Evolutionary conservation across 805 yeast species (phyloP).

Genomic region (Saccharomycopsis guyanensis): DNA sequence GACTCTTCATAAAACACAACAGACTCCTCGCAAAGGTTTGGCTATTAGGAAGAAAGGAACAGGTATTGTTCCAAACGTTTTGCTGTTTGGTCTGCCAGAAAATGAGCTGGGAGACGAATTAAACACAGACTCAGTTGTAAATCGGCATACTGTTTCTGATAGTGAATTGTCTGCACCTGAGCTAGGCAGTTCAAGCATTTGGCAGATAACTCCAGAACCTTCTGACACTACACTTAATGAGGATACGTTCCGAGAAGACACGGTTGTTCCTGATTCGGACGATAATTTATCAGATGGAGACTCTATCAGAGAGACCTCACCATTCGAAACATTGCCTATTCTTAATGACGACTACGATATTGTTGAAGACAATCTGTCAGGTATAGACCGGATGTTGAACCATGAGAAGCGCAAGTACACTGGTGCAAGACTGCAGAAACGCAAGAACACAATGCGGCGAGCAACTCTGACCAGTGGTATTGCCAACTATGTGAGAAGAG

Average conservation of each 20-base stretch:
- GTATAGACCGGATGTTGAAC: background rate
- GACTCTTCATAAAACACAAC: background rate
- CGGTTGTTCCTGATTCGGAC: background rate
- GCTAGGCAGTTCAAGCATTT: background rate
- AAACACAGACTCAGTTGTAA: no score
- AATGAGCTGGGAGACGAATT: background rate
- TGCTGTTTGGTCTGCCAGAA: background rate
- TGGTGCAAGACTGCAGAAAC: background rate
- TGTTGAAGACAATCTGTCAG: background rate
- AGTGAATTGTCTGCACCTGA: background rate
- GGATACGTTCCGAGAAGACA: background rate
- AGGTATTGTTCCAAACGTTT: background rate
- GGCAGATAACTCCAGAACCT: background rate
- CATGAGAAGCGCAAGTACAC: background rate
- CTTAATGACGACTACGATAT: background rate
- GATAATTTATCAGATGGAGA: background rate
- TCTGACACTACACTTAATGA: background rate
- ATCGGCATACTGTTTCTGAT: no score
- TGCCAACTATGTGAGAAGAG: background rate
- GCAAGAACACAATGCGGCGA: background rate
- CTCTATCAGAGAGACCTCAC: background rate
- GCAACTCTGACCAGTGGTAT: background rate
- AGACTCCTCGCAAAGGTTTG: conserved; percentile 12
- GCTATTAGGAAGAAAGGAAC: conserved; percentile 10
- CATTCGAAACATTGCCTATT: background rate